Evolutionary conservation across 225 moss, liverwort and hornwort species (phyloP).

Genomic region (Lunularia cruciata): DNA sequence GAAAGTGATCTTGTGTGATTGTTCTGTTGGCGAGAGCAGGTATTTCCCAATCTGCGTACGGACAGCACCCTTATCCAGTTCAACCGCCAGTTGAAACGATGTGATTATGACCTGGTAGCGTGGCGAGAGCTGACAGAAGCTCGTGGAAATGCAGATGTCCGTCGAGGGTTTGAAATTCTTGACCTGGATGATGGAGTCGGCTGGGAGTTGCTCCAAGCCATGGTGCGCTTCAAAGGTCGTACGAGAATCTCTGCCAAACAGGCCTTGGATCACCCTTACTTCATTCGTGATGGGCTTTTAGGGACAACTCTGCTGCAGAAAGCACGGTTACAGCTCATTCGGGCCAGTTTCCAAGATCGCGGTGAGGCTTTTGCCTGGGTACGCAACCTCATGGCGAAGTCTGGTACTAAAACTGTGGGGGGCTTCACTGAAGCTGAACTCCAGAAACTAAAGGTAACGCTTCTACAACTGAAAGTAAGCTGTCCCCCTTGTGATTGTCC

Average conservation of each 20-base stretch:
- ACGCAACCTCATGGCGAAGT: slow-evolving; percentile 78
- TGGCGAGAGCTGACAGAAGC: slow-evolving; percentile 72
- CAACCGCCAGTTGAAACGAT: slow-evolving; percentile 96
- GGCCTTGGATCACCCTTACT: slow-evolving; percentile 88
- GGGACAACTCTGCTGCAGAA: slow-evolving; percentile 65
- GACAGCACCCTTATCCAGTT: slow-evolving; percentile 89
- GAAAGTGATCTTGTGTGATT: background rate
- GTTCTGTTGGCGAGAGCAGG: slow-evolving; percentile 18
- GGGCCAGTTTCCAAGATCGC: slow-evolving; percentile 58
- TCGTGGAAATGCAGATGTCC: slow-evolving; percentile 62
- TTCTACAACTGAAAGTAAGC: background rate
- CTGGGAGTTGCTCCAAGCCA: slow-evolving; percentile 86
- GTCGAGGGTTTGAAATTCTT: slow-evolving; percentile 86
- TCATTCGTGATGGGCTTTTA: slow-evolving; percentile 66
- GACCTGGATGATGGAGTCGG: slow-evolving; percentile 88
- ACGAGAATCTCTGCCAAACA: slow-evolving; percentile 73
- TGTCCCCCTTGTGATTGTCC: no score
- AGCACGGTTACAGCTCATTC: slow-evolving; percentile 55
- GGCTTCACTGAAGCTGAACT: slow-evolving; percentile 94
- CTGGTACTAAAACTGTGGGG: slow-evolving; percentile 73
- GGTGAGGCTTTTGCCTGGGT: slow-evolving; percentile 87
- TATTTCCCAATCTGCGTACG: slow-evolving; percentile 77
- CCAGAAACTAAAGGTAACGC: slow-evolving; percentile 62
- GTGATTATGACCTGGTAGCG: slow-evolving; percentile 68
- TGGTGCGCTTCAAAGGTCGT: slow-evolving; percentile 87